These are phyloP conservation scores for Curvularia eragrostidis DNA, from an alignment of 2,329 filamentous ascomycete species.

Conservation along the genomic window DNA sequence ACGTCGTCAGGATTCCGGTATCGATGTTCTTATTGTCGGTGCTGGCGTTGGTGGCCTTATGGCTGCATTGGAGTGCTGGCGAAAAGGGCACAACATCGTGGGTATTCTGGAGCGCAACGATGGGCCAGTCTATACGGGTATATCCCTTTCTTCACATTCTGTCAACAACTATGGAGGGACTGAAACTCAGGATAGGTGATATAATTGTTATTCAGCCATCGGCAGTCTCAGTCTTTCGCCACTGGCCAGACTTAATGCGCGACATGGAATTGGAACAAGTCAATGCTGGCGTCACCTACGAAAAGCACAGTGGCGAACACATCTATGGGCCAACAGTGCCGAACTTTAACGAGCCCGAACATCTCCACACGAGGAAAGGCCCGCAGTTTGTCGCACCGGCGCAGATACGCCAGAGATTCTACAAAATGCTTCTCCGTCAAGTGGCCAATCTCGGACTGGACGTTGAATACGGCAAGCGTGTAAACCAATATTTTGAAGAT, in stretches of 20 bases:
- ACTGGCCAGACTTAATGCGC: constrained; percentile 58
- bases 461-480: too few species aligned
- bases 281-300: constrained; percentile 52
- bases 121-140: constrained; percentile 33
- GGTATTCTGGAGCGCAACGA: constrained; percentile 46
- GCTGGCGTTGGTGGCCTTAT: constrained; percentile 34
- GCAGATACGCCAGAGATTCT: too few species aligned
- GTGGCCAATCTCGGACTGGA: too few species aligned
- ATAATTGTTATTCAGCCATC: constrained; percentile 63
- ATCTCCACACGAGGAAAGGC: constrained; percentile 3
- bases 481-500: too few species aligned
- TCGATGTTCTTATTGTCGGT: constrained; percentile 36
- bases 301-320: constrained; percentile 55
- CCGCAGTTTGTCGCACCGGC: constrained; percentile 1
- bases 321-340: constrained; percentile 30
- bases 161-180: too few species aligned
- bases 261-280: constrained; percentile 58
- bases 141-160: neutral
- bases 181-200: constrained; percentile 36
- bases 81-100: constrained; percentile 36
- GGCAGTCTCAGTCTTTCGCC: constrained; percentile 58
- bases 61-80: constrained; percentile 32
- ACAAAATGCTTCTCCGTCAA: too few species aligned
- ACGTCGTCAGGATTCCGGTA: constrained; percentile 41
- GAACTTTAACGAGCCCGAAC: constrained; percentile 5